phyloP scores from a whole-genome alignment of 371 early-diverging fungal genomes.

The Mortierella sp. region DNA sequence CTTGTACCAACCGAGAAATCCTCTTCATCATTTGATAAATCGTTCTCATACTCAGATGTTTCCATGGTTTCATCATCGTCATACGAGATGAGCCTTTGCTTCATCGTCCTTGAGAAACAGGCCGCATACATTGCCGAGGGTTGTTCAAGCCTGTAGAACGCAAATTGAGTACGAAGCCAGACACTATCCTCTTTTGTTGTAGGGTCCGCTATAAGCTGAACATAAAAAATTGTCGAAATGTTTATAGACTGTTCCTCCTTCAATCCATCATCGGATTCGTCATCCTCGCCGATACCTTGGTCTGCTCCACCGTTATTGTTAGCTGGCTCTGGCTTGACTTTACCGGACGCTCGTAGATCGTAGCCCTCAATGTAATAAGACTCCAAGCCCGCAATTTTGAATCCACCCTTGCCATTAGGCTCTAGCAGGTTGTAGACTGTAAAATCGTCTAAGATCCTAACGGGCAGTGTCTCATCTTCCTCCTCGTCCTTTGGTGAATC shows the following conservation, averaged over 20 bases:
- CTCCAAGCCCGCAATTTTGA: not conserved
- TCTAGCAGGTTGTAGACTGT: not conserved
- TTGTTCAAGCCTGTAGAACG: not conserved
- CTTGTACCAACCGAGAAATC: too few relatives aligned
- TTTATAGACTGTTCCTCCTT: not conserved
- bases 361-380: not conserved
- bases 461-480: not conserved
- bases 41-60: too few relatives aligned
- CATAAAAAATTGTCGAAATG: not conserved
- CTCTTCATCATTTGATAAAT: too few relatives aligned
- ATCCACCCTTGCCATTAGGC: not conserved
- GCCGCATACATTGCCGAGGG: not conserved
- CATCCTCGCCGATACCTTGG: not conserved
- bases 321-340: not conserved
- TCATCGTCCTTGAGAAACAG: not conserved
- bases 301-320: not conserved
- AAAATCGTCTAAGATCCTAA: not conserved
- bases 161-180: slow-evolving; percentile 1
- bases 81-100: not conserved
- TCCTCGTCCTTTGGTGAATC: not conserved
- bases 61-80: not conserved
- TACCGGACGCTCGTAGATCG: not conserved
- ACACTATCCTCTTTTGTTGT: not conserved
- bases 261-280: not conserved
- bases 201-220: not conserved